A percentile compares a stretch with the other conserved stretches of the same genome.
These are phyloP conservation scores for Tirmania nivea DNA, from an alignment of 495 filamentous ascomycete species.

Conservation along the genomic window DNA sequence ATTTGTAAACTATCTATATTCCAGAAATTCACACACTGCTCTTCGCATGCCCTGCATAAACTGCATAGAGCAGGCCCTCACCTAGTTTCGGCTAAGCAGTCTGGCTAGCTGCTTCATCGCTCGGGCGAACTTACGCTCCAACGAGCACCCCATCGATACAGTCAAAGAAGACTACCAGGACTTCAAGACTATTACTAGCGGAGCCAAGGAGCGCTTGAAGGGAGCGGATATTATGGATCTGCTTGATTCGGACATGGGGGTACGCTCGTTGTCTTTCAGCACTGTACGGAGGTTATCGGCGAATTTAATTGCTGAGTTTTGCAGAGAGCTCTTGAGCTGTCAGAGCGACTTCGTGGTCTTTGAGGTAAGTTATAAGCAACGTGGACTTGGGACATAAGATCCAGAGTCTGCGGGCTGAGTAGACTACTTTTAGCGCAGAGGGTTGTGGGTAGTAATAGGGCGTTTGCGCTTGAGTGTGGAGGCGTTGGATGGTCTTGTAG, in stretches of 20 bases:
- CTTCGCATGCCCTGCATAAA: too few species aligned
- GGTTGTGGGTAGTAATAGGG: slow-evolving; percentile 22
- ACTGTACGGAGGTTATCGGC: slow-evolving; percentile 27
- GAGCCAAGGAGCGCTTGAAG: slow-evolving; percentile 51
- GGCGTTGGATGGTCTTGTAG: background rate
- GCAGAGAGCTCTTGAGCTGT: slow-evolving; percentile 49
- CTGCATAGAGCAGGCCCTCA: too few species aligned
- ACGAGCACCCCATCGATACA: too few species aligned
- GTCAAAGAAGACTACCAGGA: too few species aligned
- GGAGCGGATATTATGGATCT: slow-evolving; percentile 54
- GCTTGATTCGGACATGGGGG: slow-evolving; percentile 39
- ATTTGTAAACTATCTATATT: too few species aligned
- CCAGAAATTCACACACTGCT: too few species aligned
- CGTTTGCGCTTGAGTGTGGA: slow-evolving; percentile 37
- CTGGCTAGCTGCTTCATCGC: too few species aligned
- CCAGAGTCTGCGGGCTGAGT: slow-evolving; percentile 51
- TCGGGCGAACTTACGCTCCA: too few species aligned
- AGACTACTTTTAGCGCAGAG: slow-evolving; percentile 27
- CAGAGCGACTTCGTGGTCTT: slow-evolving; percentile 47
- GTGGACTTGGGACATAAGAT: slow-evolving; percentile 63
- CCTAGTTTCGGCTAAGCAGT: too few species aligned
- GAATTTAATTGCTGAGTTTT: slow-evolving; percentile 57
- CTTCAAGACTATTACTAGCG: too few species aligned
- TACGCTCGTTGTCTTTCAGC: slow-evolving; percentile 29
- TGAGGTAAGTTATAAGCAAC: slow-evolving; percentile 72